Percentiles rank a stretch among this genome's conserved stretches.
phyloP scores from a whole-genome alignment of 2,329 filamentous ascomycete genomes.

The Monilinia fructicola region DNA sequence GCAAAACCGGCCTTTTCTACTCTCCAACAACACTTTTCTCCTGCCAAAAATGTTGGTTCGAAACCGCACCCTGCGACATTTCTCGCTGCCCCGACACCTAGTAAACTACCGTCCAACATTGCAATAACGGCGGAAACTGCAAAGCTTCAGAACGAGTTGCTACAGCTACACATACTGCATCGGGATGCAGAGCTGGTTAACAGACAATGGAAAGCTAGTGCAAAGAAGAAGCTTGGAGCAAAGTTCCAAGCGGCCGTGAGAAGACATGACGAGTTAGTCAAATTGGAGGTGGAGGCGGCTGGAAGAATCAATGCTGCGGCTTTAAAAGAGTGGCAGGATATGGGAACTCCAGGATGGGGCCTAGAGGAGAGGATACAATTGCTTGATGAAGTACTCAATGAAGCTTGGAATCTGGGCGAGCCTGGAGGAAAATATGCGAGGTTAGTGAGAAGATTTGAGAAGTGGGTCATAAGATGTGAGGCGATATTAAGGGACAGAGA shows the following conservation, averaged over 20 bases:
- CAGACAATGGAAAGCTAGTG: conserved; percentile 56
- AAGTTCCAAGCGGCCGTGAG: conserved; percentile 45
- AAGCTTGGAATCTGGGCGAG: conserved; percentile 58
- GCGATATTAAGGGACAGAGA: conserved; percentile 49
- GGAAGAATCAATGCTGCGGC: conserved; percentile 53
- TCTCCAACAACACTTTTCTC: conserved; percentile 66
- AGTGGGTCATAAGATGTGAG: conserved; percentile 53
- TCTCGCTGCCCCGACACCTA: conserved; percentile 60
- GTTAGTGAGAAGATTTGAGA: conserved; percentile 57
- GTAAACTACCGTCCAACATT: conserved; percentile 60
- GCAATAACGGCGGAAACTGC: conserved; percentile 58
- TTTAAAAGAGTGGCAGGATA: conserved; percentile 51
- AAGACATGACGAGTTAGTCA: conserved; percentile 46
- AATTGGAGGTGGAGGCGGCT: conserved; percentile 47
- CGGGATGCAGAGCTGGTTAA: conserved; percentile 50
- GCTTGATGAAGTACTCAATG: conserved; percentile 56
- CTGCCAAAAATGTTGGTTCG: conserved; percentile 58
- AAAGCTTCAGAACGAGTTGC: conserved; percentile 61
- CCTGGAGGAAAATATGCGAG: conserved; percentile 56
- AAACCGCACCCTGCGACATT: conserved; percentile 61
- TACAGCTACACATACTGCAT: conserved; percentile 66
- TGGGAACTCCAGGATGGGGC: conserved; percentile 38
- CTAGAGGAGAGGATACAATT: conserved; percentile 58
- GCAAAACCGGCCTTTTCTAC: conserved; percentile 52
- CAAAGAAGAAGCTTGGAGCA: conserved; percentile 48